Base-by-base conservation (phyloP, 495 filamentous ascomycete species). In the Hyaloscypha hepaticicola region DNA sequence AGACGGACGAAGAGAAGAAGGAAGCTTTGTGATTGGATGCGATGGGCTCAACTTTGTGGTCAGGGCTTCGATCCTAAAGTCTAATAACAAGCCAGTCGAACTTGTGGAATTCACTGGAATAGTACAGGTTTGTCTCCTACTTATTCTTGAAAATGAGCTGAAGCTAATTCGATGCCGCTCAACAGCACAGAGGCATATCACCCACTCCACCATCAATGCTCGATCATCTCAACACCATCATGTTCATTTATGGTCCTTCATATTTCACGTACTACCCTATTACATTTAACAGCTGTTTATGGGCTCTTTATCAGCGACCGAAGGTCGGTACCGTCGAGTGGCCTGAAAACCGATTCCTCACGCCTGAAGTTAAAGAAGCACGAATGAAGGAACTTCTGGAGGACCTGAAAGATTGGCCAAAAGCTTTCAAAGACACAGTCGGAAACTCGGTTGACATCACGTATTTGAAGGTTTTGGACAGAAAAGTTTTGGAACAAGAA, bases 261-360 rank as follows among this genome's bases (percentile, higher is more conserved):
- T 69, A 73, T 58, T 57, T 70, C 16, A 69, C 69, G 24, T 55
- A 51, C 29, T 73, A 73, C 38, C 69, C 71, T 33, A 48, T 73
- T 41, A 61, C 66, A 21, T 25, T 16, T 5, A 68, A 27, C 1
- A 63, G 60, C 22, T 65, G 57, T 4, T 71, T 69, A 19, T 73
- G 66, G 71, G 71, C 71, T 4, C 28, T 73, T n/a, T 70, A 69
- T 8, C 60, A 66, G 55, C 59, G 55, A 8, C 66, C 66, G 24
- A 41, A 56, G 5, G 26, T 55, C 16, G 63, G 71, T 50, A 31
- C 58, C 27, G 38, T 16, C 53, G 50, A 34, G 69, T 69, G 52
- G 67, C 71, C 22, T 69, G 69, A 69, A 21, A 52, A 21, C 45
- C 63, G 26, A 65, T 33, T 27, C 55, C 38, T 16, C 7, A 50